A percentile compares a stretch with the other conserved stretches of the same genome.
These are phyloP conservation scores for Phytopythium oedochilum DNA, from an alignment of 352 stramenopile species.

Conservation along the genomic window DNA sequence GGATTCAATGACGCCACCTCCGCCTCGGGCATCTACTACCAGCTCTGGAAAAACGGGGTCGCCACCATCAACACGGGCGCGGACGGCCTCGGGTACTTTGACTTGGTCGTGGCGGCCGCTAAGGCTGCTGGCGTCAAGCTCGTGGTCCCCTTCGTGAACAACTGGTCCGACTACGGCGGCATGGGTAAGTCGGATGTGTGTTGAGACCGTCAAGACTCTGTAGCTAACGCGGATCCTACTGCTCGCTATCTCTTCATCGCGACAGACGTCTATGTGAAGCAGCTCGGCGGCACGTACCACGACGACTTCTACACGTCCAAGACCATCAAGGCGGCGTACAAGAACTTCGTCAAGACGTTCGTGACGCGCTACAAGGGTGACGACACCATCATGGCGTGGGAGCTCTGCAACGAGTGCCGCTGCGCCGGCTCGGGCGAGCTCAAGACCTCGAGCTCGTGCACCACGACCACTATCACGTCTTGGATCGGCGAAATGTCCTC, in stretches of 20 bases:
- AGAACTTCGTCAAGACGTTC: conserved; percentile 23
- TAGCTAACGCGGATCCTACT: no score
- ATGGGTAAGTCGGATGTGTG: conserved; percentile 13
- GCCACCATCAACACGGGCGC: conserved; percentile 19
- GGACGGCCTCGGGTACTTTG: conserved; percentile 29
- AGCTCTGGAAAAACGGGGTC: conserved; percentile 23
- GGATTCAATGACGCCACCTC: conserved; percentile 18
- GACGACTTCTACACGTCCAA: conserved; percentile 29
- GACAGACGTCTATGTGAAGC: conserved; percentile 20
- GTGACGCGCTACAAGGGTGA: conserved; percentile 15
- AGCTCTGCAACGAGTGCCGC: conserved; percentile 22
- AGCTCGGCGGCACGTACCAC: conserved; percentile 23
- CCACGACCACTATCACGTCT: conserved; percentile 14
- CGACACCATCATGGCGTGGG: conserved; percentile 23
- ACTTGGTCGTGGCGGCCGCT: conserved; percentile 19
- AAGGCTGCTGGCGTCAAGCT: conserved; percentile 28
- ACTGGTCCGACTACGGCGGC: conserved; percentile 28
- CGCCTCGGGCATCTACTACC: conserved; percentile 21
- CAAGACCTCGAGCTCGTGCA: conserved; percentile 18
- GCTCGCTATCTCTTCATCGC: background rate
- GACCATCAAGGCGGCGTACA: conserved; percentile 25
- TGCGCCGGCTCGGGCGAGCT: conserved; percentile 21
- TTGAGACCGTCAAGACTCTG: no score
- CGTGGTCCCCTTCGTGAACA: conserved; percentile 31
- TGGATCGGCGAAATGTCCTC: conserved; percentile 31